Evolutionary conservation across 2,329 filamentous ascomycete species (phyloP).

Genomic region (Plectosphaerella cucumerina): DNA sequence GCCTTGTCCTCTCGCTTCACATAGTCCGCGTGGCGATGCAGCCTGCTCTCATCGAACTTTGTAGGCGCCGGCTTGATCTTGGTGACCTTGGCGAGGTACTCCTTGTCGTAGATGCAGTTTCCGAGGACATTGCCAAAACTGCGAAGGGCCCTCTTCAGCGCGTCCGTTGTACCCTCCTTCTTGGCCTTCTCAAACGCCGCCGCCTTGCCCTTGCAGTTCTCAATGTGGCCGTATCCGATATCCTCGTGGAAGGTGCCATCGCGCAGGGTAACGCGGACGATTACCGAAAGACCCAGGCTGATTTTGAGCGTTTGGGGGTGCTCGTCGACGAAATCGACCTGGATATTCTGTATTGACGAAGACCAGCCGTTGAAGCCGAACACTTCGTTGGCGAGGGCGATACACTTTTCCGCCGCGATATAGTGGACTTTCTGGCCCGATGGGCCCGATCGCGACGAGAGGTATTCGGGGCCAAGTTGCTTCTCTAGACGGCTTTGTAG

Average conservation of each 20-base stretch:
- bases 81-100: conserved; percentile 84
- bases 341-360: conserved; percentile 88
- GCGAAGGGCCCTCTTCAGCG: conserved; percentile 79
- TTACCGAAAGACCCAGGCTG: conserved; percentile 81
- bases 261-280: conserved; percentile 82
- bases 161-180: conserved; percentile 96
- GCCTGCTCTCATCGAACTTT: conserved; percentile 72
- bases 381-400: conserved; percentile 89
- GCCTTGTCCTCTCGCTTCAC: conserved; percentile 51
- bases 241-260: conserved; percentile 98
- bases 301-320: conserved; percentile 73
- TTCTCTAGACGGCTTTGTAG: conserved; percentile 84
- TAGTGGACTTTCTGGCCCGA: conserved; percentile 88
- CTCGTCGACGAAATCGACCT: conserved; percentile 94
- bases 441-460: conserved; percentile 80
- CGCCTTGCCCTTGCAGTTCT: conserved; percentile 93
- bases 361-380: conserved; percentile 99
- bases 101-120: conserved; percentile 98
- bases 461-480: conserved; percentile 92
- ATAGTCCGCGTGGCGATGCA: conserved; percentile 79
- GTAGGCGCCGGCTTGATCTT: conserved; percentile 78
- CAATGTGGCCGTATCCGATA: conserved; percentile 92
- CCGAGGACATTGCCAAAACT: conserved; percentile 95
- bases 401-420: conserved; percentile 93
- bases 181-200: conserved; percentile 98